These are phyloP conservation scores for Fusarium vanettenii DNA, from an alignment of 2,329 filamentous ascomycete species.

Conservation along the genomic window DNA sequence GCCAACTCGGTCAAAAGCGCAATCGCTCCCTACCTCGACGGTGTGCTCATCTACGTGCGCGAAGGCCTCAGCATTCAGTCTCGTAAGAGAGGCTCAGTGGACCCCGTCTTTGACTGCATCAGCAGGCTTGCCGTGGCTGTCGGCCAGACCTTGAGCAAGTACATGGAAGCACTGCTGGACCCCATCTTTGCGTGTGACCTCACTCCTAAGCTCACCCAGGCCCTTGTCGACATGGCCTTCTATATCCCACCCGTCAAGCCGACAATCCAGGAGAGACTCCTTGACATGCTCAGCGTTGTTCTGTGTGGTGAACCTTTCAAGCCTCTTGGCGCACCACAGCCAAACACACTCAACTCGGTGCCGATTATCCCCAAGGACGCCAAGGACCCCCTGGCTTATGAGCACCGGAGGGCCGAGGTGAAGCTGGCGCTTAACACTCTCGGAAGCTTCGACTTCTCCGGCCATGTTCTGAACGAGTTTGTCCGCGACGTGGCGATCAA, in stretches of 20 bases:
- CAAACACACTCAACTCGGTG: slow-evolving; percentile 82
- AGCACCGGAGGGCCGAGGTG: slow-evolving; percentile 85
- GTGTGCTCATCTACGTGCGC: slow-evolving; percentile 91
- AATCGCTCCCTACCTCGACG: slow-evolving; percentile 94
- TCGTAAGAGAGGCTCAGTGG: slow-evolving; percentile 70
- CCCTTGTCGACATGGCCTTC: slow-evolving; percentile 97
- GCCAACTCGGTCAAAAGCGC: slow-evolving; percentile 96
- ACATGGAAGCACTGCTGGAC: slow-evolving; percentile 94
- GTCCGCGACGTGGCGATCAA: slow-evolving; percentile 98
- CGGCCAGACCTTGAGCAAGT: slow-evolving; percentile 96
- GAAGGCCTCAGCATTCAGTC: slow-evolving; percentile 89
- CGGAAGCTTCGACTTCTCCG: slow-evolving; percentile 96
- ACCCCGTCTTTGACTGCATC: slow-evolving; percentile 96
- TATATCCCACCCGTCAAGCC: slow-evolving; percentile 96
- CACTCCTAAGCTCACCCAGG: slow-evolving; percentile 92
- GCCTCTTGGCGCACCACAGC: slow-evolving; percentile 87
- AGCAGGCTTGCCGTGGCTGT: slow-evolving; percentile 96
- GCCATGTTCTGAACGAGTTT: slow-evolving; percentile 96
- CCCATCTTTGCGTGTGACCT: slow-evolving; percentile 97
- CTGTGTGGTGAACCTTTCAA: slow-evolving; percentile 93
- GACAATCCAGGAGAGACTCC: slow-evolving; percentile 90
- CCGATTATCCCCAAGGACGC: slow-evolving; percentile 89
- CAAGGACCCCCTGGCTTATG: slow-evolving; percentile 84
- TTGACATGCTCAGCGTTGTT: slow-evolving; percentile 95
- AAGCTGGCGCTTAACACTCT: slow-evolving; percentile 93